Conservation (phyloP, 768 basidiomycete genomes). For the Amanita phalloides region DNA sequence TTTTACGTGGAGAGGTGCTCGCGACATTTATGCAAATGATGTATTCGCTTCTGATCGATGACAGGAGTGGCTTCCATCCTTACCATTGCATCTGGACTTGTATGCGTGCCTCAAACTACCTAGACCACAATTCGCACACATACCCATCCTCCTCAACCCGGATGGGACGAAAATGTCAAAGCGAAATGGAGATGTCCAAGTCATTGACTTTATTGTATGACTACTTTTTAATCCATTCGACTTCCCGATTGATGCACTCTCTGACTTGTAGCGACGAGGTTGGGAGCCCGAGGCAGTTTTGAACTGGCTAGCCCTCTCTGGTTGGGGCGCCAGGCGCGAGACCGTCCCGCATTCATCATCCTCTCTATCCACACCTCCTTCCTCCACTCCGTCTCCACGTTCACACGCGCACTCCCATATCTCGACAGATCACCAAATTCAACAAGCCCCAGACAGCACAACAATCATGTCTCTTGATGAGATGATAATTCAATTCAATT, state of each 20-base stretch:
- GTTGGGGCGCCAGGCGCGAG: conserved; percentile 66
- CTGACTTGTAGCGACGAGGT: conserved; percentile 48
- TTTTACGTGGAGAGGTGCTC: conserved; percentile 80
- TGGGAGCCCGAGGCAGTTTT: conserved; percentile 87
- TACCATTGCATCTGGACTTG: conserved; percentile 83
- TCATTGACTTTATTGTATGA: conserved; percentile 74
- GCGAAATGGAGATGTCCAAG: conserved; percentile 80
- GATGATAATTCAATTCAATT: conserved; percentile 61
- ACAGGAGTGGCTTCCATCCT: conserved; percentile 94
- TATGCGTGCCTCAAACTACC: conserved; percentile 67
- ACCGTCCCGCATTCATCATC: conserved; percentile 12
- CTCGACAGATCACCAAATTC: conserved; percentile 9
- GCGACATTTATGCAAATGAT: neutral
- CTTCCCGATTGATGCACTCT: neutral
- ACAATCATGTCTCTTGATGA: conserved; percentile 54
- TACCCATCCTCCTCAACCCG: conserved; percentile 81
- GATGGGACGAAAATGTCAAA: conserved; percentile 96
- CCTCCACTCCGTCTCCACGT: neutral
- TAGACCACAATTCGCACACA: conserved; percentile 80
- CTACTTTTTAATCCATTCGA: neutral
- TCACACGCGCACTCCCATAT: conserved; percentile 8
- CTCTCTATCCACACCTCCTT: conserved; percentile 8
- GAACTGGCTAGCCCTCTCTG: conserved; percentile 92
- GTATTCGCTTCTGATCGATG: neutral
- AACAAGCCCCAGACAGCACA: conserved; percentile 55